phyloP scores from a whole-genome alignment of 352 stramenopile genomes.

The Albugo laibachii region DNA sequence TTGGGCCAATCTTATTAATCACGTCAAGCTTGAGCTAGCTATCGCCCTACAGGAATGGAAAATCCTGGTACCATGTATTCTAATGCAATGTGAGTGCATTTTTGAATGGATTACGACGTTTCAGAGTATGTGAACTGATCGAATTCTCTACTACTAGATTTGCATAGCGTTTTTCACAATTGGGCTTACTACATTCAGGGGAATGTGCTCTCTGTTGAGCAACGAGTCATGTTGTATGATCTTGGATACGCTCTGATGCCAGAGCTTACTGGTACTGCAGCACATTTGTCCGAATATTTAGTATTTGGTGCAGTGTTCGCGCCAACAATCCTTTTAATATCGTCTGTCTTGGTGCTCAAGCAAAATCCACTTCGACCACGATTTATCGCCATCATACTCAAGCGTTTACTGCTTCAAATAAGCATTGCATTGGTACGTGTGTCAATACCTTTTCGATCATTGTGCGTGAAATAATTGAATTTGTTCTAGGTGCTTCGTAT shows the following conservation, averaged over 20 bases:
- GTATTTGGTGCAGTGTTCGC: slow-evolving; percentile 57
- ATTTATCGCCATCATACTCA: slow-evolving; percentile 62
- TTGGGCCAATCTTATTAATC: too few relatives aligned
- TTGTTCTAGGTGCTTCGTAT: slow-evolving; percentile 25
- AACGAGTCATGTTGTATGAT: slow-evolving; percentile 59
- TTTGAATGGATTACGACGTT: background rate
- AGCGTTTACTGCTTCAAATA: slow-evolving; percentile 62
- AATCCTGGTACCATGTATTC: slow-evolving; percentile 42
- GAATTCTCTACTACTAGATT: slow-evolving; percentile 14
- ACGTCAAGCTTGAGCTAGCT: too few relatives aligned
- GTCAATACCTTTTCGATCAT: background rate
- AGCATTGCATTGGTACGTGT: slow-evolving; percentile 32
- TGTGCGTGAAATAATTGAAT: background rate
- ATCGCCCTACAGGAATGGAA: slow-evolving; percentile 29
- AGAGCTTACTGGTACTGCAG: slow-evolving; percentile 22
- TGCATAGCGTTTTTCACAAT: slow-evolving; percentile 73
- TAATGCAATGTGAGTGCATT: slow-evolving; percentile 55
- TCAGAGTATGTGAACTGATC: background rate
- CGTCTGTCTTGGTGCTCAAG: slow-evolving; percentile 37
- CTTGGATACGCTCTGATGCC: slow-evolving; percentile 53
- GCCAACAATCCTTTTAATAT: slow-evolving; percentile 42
- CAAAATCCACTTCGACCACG: slow-evolving; percentile 40
- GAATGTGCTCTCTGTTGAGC: slow-evolving; percentile 30
- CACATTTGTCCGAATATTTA: slow-evolving; percentile 45
- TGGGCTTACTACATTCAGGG: slow-evolving; percentile 69